phyloP scores from a whole-genome alignment of 2,329 filamentous ascomycete species.

The Cercospora canescens region DNA sequence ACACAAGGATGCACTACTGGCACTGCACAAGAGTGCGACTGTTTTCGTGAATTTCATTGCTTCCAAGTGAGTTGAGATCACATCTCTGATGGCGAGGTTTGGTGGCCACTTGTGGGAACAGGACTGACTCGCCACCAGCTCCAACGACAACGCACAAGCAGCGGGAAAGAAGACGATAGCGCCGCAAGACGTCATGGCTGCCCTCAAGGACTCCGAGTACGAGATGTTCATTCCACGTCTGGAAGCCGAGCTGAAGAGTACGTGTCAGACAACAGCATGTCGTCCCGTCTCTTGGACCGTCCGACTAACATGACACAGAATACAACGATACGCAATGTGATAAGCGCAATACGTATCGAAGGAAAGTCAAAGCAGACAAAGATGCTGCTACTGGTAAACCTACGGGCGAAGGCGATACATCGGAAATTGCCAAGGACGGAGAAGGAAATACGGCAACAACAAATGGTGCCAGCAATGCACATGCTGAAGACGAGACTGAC shows the following conservation, averaged over 20 bases:
- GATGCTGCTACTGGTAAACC: slow-evolving; percentile 26
- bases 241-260: slow-evolving; percentile 75
- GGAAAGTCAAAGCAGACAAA: slow-evolving; percentile 68
- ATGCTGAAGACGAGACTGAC: slow-evolving; percentile 42
- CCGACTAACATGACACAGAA: slow-evolving; percentile 47
- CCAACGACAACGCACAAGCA: slow-evolving; percentile 68
- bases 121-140: slow-evolving; percentile 48
- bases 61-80: slow-evolving; percentile 59
- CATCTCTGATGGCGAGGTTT: not conserved
- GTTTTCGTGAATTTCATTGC: slow-evolving; percentile 82
- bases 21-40: slow-evolving; percentile 77
- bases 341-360: slow-evolving; percentile 72
- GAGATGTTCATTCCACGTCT: slow-evolving; percentile 68
- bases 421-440: slow-evolving; percentile 19
- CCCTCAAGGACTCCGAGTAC: slow-evolving; percentile 75
- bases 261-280: slow-evolving; percentile 33
- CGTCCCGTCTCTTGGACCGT: not conserved
- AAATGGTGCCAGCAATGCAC: slow-evolving; percentile 31
- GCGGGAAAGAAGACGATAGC: slow-evolving; percentile 77
- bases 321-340: slow-evolving; percentile 73
- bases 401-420: slow-evolving; percentile 11
- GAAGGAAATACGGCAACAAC: slow-evolving; percentile 4
- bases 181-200: slow-evolving; percentile 73
- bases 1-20: slow-evolving; percentile 77
- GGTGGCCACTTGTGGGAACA: not conserved